Percentiles rank a stretch among this genome's conserved stretches.
These are phyloP conservation scores for Triglochin maritima DNA, from an alignment of 106 monocot genomes.

Conservation along the genomic window DNA sequence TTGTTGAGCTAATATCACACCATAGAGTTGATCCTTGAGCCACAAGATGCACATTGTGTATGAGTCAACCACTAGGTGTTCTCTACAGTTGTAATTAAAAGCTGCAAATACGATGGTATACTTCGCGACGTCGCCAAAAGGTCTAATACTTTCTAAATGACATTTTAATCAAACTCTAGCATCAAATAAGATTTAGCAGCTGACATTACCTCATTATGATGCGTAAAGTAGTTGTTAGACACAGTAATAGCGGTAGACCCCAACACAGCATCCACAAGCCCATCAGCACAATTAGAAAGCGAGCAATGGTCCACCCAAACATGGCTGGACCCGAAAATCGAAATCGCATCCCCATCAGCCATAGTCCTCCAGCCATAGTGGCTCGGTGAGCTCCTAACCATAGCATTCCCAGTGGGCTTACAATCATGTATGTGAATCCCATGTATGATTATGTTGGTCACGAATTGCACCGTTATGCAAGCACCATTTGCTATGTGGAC, in stretches of 20 bases:
- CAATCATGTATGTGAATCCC: slow-evolving; percentile 17
- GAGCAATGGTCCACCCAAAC: slow-evolving; percentile 23
- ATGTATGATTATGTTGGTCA: slow-evolving; percentile 27
- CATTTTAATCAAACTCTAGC: too few species aligned
- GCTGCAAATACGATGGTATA: too few species aligned
- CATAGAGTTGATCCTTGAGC: too few species aligned
- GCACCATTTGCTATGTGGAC: slow-evolving; percentile 43
- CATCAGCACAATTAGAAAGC: slow-evolving; percentile 18
- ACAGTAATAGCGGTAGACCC: slow-evolving; percentile 20
- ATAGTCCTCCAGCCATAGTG: slow-evolving; percentile 24
- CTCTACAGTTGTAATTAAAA: too few species aligned
- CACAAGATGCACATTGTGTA: too few species aligned
- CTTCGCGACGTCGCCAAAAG: too few species aligned
- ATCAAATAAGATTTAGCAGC: not conserved
- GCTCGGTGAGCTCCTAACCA: slow-evolving; percentile 17
- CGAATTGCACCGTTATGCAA: slow-evolving; percentile 33
- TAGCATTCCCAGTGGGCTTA: slow-evolving; percentile 23
- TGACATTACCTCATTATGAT: slow-evolving; percentile 70
- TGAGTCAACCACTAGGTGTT: too few species aligned
- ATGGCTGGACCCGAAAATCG: slow-evolving; percentile 24
- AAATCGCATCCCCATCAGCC: slow-evolving; percentile 22
- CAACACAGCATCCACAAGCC: slow-evolving; percentile 17
- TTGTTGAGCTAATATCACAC: too few species aligned
- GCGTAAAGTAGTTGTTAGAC: slow-evolving; percentile 43
- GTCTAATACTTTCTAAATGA: too few species aligned